A percentile compares a stretch with the other conserved stretches of the same genome.
These are phyloP conservation scores for Phylloboletellus chloephorus DNA, from an alignment of 1,284 basidiomycete genomes.

Conservation along the genomic window DNA sequence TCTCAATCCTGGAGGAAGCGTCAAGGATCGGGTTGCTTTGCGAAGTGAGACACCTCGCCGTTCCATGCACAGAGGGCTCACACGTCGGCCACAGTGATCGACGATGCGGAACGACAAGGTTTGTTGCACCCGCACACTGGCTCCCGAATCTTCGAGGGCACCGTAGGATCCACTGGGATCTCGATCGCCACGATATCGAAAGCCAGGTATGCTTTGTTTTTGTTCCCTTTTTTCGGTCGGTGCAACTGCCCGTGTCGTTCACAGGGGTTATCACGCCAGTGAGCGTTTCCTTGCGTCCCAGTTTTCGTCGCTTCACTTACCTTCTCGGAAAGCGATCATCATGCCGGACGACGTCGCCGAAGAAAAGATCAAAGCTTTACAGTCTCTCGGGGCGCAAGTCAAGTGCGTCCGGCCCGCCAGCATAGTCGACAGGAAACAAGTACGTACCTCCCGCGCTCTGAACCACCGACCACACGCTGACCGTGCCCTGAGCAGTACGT, in stretches of 20 bases:
- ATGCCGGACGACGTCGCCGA: conserved; percentile 92
- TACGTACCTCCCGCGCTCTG: conserved; percentile 34
- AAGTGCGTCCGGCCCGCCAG: conserved; percentile 83
- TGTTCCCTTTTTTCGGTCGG: not conserved
- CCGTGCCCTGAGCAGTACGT: conserved; percentile 16
- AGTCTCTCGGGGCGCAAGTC: conserved; percentile 83
- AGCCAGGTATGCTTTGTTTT: conserved; percentile 60
- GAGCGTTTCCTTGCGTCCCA: conserved; percentile 30
- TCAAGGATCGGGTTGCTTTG: conserved; percentile 95
- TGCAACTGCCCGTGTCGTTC: not conserved
- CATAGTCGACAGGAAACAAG: conserved; percentile 93
- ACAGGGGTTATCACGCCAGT: conserved; percentile 76
- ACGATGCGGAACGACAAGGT: conserved; percentile 86
- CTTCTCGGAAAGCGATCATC: conserved; percentile 61
- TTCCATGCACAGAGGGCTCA: conserved; percentile 2
- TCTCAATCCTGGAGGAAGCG: conserved; percentile 94
- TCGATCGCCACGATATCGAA: conserved; percentile 90
- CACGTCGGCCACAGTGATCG: conserved; percentile 62
- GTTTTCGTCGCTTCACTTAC: conserved; percentile 1
- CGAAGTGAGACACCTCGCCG: conserved; percentile 50
- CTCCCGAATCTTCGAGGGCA: conserved; percentile 96
- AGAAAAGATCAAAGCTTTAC: conserved; percentile 85
- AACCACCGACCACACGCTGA: not conserved
- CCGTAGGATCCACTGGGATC: conserved; percentile 95
- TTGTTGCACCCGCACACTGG: conserved; percentile 83